Percentiles rank a stretch among this genome's conserved stretches.
Evolutionary conservation across 2,329 filamentous ascomycete genomes (phyloP).

Genomic region (Penicillium sp.): DNA sequence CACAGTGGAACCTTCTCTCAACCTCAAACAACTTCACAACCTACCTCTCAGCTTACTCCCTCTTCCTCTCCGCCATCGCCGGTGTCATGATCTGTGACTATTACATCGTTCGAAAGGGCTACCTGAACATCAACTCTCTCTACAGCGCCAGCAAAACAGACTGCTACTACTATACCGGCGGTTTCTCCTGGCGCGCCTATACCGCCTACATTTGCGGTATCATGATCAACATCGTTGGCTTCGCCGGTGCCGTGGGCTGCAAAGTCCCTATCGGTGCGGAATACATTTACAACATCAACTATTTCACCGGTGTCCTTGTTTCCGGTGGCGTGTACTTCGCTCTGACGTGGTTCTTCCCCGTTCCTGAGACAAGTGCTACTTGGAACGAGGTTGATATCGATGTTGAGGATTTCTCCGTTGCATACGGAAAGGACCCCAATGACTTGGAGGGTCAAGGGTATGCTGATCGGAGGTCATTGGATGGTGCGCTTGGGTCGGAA

Average conservation of each 20-base stretch:
- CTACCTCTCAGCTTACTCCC: slow-evolving; percentile 86
- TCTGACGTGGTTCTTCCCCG: slow-evolving; percentile 66
- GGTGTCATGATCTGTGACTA: slow-evolving; percentile 91
- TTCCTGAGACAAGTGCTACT: slow-evolving; percentile 69
- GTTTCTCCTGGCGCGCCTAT: slow-evolving; percentile 82
- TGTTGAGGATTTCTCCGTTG: slow-evolving; percentile 28
- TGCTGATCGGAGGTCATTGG: slow-evolving; percentile 9
- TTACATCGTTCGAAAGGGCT: slow-evolving; percentile 79
- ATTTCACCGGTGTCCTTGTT: slow-evolving; percentile 79
- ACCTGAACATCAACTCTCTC: slow-evolving; percentile 72
- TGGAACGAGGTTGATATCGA: slow-evolving; percentile 71
- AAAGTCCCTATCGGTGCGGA: slow-evolving; percentile 72
- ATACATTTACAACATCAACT: slow-evolving; percentile 89
- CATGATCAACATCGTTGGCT: slow-evolving; percentile 86
- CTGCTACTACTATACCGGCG: slow-evolving; percentile 71
- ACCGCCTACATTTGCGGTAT: slow-evolving; percentile 79
- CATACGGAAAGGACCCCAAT: slow-evolving; percentile 32
- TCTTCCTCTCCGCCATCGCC: slow-evolving; percentile 90
- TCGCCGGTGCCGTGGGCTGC: slow-evolving; percentile 73
- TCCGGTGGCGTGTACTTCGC: slow-evolving; percentile 65
- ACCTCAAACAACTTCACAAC: slow-evolving; percentile 81
- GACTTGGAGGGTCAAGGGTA: slow-evolving; percentile 26
- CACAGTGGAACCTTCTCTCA: slow-evolving; percentile 64
- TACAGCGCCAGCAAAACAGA: slow-evolving; percentile 63
- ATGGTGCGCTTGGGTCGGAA: slow-evolving; percentile 7